A percentile compares a stretch with the other conserved stretches of the same genome.
phyloP scores from a whole-genome alignment of 305 asterid genomes.

The Fraxinus xanthoxyloides region DNA sequence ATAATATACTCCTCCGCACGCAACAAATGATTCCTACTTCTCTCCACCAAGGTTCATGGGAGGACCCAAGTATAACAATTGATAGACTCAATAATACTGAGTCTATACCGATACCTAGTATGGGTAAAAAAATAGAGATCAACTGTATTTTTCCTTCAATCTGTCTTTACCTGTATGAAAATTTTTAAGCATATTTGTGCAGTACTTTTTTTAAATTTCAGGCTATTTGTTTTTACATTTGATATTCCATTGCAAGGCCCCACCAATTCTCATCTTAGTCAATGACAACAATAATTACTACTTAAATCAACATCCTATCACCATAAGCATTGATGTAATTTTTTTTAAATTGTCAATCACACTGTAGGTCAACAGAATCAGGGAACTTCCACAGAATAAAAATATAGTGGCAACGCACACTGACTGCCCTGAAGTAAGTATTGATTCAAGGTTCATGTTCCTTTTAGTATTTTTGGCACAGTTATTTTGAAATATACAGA shows the following conservation, averaged over 20 bases:
- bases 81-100: neutral
- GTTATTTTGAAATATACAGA: slow-evolving; percentile 3
- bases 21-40: neutral
- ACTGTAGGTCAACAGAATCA: slow-evolving; percentile 86
- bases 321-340: neutral
- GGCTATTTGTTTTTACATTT: neutral
- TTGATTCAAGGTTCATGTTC: slow-evolving; percentile 15
- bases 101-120: neutral
- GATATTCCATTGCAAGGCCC: neutral
- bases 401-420: slow-evolving; percentile 96
- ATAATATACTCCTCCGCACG: neutral
- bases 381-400: slow-evolving; percentile 93
- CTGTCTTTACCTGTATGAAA: neutral
- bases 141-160: neutral
- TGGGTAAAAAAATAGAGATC: neutral
- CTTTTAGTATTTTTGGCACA: neutral
- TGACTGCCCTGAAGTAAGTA: slow-evolving; percentile 90
- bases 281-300: neutral
- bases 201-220: neutral
- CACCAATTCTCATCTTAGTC: neutral
- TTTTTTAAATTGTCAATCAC: slow-evolving; percentile 8
- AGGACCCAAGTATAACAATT: neutral
- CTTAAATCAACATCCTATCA: neutral
- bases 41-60: neutral
- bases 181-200: neutral